Evolutionary conservation across 2,329 filamentous ascomycete species (phyloP), one percentile per base, ranked within the genome.

Genomic region (Calcarisporium arbuscula): DNA sequence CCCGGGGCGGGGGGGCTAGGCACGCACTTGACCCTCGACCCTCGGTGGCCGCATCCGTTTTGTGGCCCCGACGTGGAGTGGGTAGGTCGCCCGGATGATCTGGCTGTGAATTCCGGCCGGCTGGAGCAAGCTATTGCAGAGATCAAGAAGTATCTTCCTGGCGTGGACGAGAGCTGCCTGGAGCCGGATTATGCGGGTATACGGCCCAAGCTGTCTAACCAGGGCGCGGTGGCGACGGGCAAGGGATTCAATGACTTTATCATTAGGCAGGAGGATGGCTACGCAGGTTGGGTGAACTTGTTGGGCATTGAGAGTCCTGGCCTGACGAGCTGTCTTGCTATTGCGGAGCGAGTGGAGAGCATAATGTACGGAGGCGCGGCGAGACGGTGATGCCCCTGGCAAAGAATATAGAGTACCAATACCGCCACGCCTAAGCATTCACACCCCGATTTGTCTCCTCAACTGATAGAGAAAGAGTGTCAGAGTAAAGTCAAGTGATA

Each of bases 11-110:
- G 78, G 33, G 90, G 92, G 0, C 66, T 98, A 1, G 92, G 92
- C 30, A 96, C 92, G 0, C 92, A 98, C 59, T 68, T 98, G 14
- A 98, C 92, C 1, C 73, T 96, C 38, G 92, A 98, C 57, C 72
- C 96, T 62, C 74, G 68, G 0, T 89, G 90, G 0, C 77, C 85
- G 1, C 72, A 96, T 28, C 82, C 87, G 23, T 98, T 98, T 58
- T n/a, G n/a, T n/a, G 92, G 92, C 0, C 92, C 92, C 0, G 92
- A 98, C 53, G 84, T 95, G 11, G 87, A 96, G 57, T 96, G 92
- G 92, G 82, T 95, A 1, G 74, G 82, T 31, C 64, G 69, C 2
- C 77, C 87, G 0, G 60, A 63, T 8, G 78, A 95, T 50, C 67
- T 95, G n/a, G 65, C 68, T 2, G 81, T 84, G 12, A 86, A 77